These are phyloP conservation scores for Heterobasidion parviporum DNA, from an alignment of 1,284 basidiomycete species.

Conservation along the genomic window DNA sequence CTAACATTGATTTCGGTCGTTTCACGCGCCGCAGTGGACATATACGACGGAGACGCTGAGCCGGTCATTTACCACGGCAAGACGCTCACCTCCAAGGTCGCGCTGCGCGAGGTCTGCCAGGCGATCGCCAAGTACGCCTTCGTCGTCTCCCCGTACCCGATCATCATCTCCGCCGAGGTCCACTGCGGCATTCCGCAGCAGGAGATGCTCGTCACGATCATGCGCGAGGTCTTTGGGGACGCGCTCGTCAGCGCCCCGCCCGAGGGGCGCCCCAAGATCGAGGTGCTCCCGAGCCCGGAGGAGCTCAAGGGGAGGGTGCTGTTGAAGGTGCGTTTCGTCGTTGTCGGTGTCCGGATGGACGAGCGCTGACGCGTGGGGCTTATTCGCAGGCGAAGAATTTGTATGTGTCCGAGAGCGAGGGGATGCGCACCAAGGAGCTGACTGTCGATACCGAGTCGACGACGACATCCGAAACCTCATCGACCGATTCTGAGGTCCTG, in stretches of 20 bases:
- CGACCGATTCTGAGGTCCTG: conserved; percentile 27
- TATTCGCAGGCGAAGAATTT: conserved; percentile 53
- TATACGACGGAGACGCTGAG: conserved; percentile 83
- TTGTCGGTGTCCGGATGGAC: background rate
- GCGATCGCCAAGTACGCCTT: conserved; percentile 94
- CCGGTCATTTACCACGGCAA: conserved; percentile 88
- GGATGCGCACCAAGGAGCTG: conserved; percentile 27
- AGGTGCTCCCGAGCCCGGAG: conserved; percentile 79
- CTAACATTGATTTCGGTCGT: background rate
- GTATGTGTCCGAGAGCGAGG: conserved; percentile 32
- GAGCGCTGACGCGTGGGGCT: no score
- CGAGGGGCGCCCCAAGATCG: conserved; percentile 39
- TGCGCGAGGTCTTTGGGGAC: conserved; percentile 75
- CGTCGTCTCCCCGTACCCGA: conserved; percentile 85
- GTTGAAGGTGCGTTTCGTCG: conserved; percentile 57
- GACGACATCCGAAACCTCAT: conserved; percentile 28
- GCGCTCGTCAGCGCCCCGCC: conserved; percentile 60
- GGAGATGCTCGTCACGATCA: conserved; percentile 72
- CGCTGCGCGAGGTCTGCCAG: conserved; percentile 77
- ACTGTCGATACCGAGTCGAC: conserved; percentile 38
- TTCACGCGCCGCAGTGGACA: conserved; percentile 62
- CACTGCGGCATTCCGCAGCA: conserved; percentile 85
- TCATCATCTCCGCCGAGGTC: conserved; percentile 93
- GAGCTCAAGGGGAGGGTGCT: conserved; percentile 76
- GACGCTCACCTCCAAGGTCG: conserved; percentile 84